Base-by-base conservation (phyloP, 225 moss, liverwort and hornwort species). In the Bryum argenteum region DNA sequence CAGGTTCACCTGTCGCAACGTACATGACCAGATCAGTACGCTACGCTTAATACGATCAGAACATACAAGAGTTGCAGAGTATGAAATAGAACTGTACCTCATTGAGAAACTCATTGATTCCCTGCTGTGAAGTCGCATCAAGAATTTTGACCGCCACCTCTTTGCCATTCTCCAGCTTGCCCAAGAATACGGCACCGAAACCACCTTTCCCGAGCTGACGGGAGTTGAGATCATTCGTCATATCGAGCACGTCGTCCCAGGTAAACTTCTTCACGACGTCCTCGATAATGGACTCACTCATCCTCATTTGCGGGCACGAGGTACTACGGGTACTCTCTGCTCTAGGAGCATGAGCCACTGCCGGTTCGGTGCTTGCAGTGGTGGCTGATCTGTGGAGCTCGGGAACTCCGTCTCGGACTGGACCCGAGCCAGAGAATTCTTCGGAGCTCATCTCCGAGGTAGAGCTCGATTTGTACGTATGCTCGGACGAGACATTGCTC, bases 121-220 rank as follows among this genome's bases (percentile, higher is more conserved):
- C 85, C 76, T 91, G 88, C 26, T 75, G 76, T 20, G 86, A 86
- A 33, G 77, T 67, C 2, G 68, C 69, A 38, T 84, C 80, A 8
- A 84, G 62, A 47, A 89, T 76, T 72, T 91, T 91, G 60, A 91
- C 84, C 40, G 89, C 91, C 41, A 91, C 80, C 76, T 87, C 91
- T 72, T 77, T 80, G 33, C 62, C 79, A 56, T 73, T 76, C 67
- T 77, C 76, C 63, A 84, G 37, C 76, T 67, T 86, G 21, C 86
- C 91, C 45, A 82, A 73, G 60, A 78, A 89, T 21, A 84, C 80
- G 38, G 66, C 75, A 24, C 75, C 82, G 21, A 85, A 83, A 11
- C 71, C 76, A 43, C 85, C 85, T 21, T 67, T 81, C 22, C 82
- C 80, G 41, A 91, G 54, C 47, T 65, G 65, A 21, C 58, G 72